Evolutionary conservation across 2,329 filamentous ascomycete species (phyloP), one percentile per base, ranked within the genome.

Genomic region (Sclerotinia trifoliorum): DNA sequence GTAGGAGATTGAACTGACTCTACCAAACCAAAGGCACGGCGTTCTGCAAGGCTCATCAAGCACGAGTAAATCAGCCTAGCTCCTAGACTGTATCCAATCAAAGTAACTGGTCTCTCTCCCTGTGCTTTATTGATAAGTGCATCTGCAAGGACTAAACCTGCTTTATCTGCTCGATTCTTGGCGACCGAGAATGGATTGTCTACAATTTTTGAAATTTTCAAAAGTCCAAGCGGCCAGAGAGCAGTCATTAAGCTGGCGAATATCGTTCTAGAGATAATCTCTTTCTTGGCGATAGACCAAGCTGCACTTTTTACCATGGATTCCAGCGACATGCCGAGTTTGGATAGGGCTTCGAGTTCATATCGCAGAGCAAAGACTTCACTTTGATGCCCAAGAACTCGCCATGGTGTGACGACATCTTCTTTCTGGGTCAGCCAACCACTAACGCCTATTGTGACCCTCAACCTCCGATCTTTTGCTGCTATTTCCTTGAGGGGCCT

Each of bases 281-380:
- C 85, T 52, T 82, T 84, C 74, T 88, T 88, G 3, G 93, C 91
- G 69, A 86, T 83, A 49, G 82, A 83, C 92, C 93, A 98, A n/a
- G 93, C 92, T 55, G 87, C 87, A 76, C 88, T 94, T 71, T 88
- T 91, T 61, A 94, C 85, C 71, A 97, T 86, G 0, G 88, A 90
- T 69, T 91, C 88, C 70, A 98, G 86, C 0, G 92, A 88, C 72
- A 85, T 88, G 0, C 93, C 94, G 3, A 98, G 83, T 70, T 91
- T 93, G 73, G 89, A 82, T 42, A 98, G 81, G 0, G 91, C 85
- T 57, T 93, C 87, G 5, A 91, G 83, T 78, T 98, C 95, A 88
- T 91, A 98, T 62, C 91, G 86, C 32, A 98, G 81, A 2, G 89
- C 90, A 75, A 97, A 97, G 0, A 90, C 86, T 78, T 98, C 94